Base-by-base conservation (phyloP, 306 rosid genomes). In the Lupinus albus region DNA sequence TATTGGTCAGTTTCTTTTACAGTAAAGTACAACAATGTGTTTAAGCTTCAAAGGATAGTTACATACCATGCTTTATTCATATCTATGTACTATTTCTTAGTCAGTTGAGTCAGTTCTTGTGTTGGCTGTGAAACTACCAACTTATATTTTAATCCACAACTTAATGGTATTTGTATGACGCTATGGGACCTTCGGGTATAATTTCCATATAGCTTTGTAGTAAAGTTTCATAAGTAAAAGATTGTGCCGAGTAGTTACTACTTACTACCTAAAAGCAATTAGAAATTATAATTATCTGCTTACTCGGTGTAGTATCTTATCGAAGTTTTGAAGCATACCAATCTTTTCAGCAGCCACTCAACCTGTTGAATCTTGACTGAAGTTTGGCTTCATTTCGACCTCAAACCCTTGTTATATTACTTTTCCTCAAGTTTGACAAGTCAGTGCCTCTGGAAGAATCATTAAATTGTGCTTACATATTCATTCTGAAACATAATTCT, bases 401-500 rank as follows among this genome's bases (percentile, higher is more conserved):
- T 55, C 14, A 3, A 68, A 48, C 21, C 53, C 16, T 6, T 6
- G 45, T 25, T 35, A 70, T 8, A 25, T 49, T 18, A n/a, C 39
- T 15, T 18, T 14, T 51, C 56, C 49, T 64, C 48, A 69, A 47
- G 47, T 67, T 60, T 28, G 11, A 59, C 32, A 55, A 53, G 52
- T 63, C 38, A 30, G 47, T 54, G 55, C 28, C 55, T 52, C 14
- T 20, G 8, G 28, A 45, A 50, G 45, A 72, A 51, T 49, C 9
- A 12, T 44, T 36, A 38, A 44, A 52, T 49, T 30, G 7, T 60
- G 33, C 51, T 28, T 74, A 12, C 20, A 39, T 52, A 8, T 20
- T 38, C 11, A n/a, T 32, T 68, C 61, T 53, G 60, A 61, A 73
- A 53, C 55, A 8, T 74, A 13, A 7, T 47, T 63, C 48, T 62